Percentiles rank a stretch among this genome's conserved stretches.
Conservation (phyloP, 805 yeast species). For the Saccharomycopsis fermentans region DNA sequence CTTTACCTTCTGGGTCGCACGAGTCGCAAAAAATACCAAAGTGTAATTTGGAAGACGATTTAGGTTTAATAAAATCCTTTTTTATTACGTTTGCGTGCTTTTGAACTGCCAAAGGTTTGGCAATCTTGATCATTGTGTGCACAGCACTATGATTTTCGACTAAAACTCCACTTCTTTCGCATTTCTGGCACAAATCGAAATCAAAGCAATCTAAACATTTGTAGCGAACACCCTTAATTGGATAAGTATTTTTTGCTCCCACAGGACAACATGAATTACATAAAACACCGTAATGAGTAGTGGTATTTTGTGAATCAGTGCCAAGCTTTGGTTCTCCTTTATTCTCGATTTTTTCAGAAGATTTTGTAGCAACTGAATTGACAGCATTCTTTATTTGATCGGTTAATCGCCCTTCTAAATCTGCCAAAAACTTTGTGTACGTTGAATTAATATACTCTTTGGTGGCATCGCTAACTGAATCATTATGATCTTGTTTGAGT, state of each 20-base stretch:
- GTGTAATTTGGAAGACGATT: background rate
- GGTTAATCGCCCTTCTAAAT: background rate
- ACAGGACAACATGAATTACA: conserved; percentile 18
- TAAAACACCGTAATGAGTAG: background rate
- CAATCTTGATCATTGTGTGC: conserved; percentile 8
- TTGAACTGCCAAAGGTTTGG: background rate
- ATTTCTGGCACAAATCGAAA: conserved; percentile 37
- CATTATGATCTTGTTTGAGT: background rate
- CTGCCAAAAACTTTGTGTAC: background rate
- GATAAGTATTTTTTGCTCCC: background rate
- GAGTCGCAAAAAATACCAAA: background rate
- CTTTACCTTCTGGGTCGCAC: background rate
- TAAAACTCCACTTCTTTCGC: conserved; percentile 21
- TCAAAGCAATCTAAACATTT: conserved; percentile 40
- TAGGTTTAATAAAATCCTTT: background rate
- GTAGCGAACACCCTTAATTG: conserved; percentile 33
- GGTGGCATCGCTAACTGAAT: background rate
- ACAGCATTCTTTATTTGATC: background rate
- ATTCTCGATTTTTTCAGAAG: background rate
- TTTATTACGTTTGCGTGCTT: background rate
- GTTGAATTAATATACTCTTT: background rate
- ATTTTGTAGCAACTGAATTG: background rate
- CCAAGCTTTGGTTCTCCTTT: background rate
- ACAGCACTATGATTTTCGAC: conserved; percentile 11
- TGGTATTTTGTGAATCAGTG: background rate